These are phyloP conservation scores for Yamadazyma insecticola DNA, from an alignment of 805 yeast genomes.

Conservation along the genomic window DNA sequence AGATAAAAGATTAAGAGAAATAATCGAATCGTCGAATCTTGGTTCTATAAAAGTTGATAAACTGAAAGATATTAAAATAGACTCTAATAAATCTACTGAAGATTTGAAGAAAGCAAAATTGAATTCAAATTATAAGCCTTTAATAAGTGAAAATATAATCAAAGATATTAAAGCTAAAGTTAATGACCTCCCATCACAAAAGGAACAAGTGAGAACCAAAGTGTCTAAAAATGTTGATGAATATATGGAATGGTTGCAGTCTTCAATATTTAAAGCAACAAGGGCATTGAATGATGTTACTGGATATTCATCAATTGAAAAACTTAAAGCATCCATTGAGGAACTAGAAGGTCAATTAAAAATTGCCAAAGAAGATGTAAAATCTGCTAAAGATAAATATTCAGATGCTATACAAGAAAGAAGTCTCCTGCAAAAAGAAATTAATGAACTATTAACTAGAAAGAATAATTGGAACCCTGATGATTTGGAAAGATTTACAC, in stretches of 20 bases:
- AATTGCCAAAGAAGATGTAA: constrained; percentile 45
- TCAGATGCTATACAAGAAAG: constrained; percentile 59
- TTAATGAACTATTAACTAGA: constrained; percentile 82
- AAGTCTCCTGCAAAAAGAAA: constrained; percentile 70
- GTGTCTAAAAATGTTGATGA: constrained; percentile 35
- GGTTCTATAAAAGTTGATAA: no score
- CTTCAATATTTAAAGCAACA: constrained; percentile 55
- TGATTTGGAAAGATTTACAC: constrained; percentile 84
- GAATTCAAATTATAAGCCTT: no score
- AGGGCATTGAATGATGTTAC: constrained; percentile 83
- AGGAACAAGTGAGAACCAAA: constrained; percentile 37
- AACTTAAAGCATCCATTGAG: constrained; percentile 59
- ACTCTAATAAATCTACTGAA: no score
- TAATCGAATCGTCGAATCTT: no score
- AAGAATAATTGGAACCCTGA: constrained; percentile 74
- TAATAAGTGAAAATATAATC: no score
- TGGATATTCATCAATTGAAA: constrained; percentile 80
- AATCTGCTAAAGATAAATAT: constrained; percentile 46
- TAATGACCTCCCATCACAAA: constrained; percentile 41
- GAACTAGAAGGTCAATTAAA: constrained; percentile 48
- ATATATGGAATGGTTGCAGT: constrained; percentile 54
- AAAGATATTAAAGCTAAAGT: constrained; percentile 7
- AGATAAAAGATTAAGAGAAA: no score
- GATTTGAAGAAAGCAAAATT: no score
- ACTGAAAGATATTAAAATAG: no score